Evolutionary conservation across 2,329 filamentous ascomycete species (phyloP).

Genomic region (Aureobasidium musti): DNA sequence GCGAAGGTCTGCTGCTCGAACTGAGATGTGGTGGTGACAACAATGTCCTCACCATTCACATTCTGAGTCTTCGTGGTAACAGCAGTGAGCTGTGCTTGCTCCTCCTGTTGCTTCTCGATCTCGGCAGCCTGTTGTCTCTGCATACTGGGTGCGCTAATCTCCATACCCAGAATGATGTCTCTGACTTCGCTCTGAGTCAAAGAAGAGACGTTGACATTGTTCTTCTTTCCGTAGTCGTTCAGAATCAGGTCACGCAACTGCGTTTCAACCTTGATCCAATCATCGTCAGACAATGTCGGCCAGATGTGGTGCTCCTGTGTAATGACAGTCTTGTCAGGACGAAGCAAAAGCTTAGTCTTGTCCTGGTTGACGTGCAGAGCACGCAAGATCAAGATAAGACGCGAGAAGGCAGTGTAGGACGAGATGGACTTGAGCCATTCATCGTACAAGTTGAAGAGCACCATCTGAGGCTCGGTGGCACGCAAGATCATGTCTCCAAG

Average conservation of each 20-base stretch:
- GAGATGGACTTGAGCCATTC: conserved; percentile 99
- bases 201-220: conserved; percentile 98
- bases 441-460: conserved; percentile 97
- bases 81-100: conserved; percentile 93
- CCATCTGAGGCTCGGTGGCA: conserved; percentile 99
- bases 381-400: conserved; percentile 87
- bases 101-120: conserved; percentile 98
- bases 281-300: conserved; percentile 90
- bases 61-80: conserved; percentile 99
- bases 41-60: conserved; percentile 93
- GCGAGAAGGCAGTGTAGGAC: conserved; percentile 97
- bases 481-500: conserved; percentile 98
- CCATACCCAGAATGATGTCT: conserved; percentile 99
- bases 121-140: conserved; percentile 97
- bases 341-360: conserved; percentile 93
- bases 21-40: conserved; percentile 96
- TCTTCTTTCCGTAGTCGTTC: conserved; percentile 99
- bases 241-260: conserved; percentile 92
- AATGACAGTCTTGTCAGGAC: conserved; percentile 96
- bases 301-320: conserved; percentile 99
- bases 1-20: conserved; percentile 98
- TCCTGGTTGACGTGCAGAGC: conserved; percentile 97
- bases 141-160: conserved; percentile 96
- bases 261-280: conserved; percentile 99
- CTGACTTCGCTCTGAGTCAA: conserved; percentile 95